Evolutionary conservation across 805 yeast species (phyloP).

Genomic region (Hanseniaspora vineae): DNA sequence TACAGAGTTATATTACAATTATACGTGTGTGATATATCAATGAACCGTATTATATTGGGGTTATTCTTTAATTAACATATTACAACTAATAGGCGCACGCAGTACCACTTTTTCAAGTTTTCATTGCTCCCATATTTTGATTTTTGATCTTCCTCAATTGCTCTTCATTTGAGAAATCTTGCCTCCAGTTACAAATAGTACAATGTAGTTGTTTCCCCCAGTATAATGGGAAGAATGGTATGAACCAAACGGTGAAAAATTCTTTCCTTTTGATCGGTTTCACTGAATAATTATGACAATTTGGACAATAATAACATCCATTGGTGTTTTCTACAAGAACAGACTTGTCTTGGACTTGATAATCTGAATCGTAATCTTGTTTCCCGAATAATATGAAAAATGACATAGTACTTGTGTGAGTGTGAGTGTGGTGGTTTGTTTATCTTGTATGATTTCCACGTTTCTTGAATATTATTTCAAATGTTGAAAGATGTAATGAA

Average conservation of each 20-base stretch:
- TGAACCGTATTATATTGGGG: no score
- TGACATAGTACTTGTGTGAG: slow-evolving; percentile 4
- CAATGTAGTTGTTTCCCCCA: slow-evolving; percentile 40
- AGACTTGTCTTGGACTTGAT: slow-evolving; percentile 11
- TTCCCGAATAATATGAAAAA: slow-evolving; percentile 25
- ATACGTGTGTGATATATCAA: no score
- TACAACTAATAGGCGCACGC: no score
- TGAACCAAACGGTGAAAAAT: slow-evolving; percentile 39
- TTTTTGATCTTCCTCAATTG: slow-evolving; percentile 21
- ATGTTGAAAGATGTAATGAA: no score
- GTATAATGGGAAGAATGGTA: slow-evolving; percentile 41
- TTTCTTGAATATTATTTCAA: no score
- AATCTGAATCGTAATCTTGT: slow-evolving; percentile 20
- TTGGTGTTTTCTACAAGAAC: slow-evolving; percentile 6
- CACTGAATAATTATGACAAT: slow-evolving; percentile 46
- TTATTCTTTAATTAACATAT: no score
- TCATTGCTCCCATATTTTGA: slow-evolving; percentile 3
- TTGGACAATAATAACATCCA: slow-evolving; percentile 32
- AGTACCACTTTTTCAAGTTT: no score
- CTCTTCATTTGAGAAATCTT: slow-evolving; percentile 21
- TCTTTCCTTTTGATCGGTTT: slow-evolving; percentile 39
- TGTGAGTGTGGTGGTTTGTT: neutral
- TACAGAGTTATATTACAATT: no score
- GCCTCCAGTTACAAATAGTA: slow-evolving; percentile 37
- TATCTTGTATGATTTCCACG: neutral